Base-by-base conservation (phyloP, 2,329 filamentous ascomycete genomes). In the Alternaria sp. region DNA sequence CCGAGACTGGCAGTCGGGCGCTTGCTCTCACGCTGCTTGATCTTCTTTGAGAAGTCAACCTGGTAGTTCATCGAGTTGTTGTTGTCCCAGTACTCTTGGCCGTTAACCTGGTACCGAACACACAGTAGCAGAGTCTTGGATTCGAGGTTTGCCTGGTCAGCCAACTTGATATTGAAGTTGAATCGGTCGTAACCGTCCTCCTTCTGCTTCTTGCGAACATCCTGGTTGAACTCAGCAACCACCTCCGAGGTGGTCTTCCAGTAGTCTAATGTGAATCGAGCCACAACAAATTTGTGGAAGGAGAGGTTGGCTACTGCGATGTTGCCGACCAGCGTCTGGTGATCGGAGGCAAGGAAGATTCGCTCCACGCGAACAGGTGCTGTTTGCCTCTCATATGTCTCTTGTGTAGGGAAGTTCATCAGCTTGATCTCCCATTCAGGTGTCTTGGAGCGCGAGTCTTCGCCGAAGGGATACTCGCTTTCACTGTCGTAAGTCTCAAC, bases 221-320 rank as follows among this genome's bases (percentile, higher is more conserved):
- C 91, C 63, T 91, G 87, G 76, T 89, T 90, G 81, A 88, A 99
- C 71, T 97, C 93, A n/a, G 92, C 94, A 38, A 86, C 85, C 2
- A 98, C 91, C 76, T 99, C 95, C 0, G 95, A 99, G 0, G 94
- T 96, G 0, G 95, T 99, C 85, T 96, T 97, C 95, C 95, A 99
- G 81, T 96, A 95, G 78, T 99, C 95, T 47, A 97, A 86, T 0
- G 95, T 99, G 79, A 99, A 99, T 51, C 95, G 89, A 77, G 93
- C 94, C n/a, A 91, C 88, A 54, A 99, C 92, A 6, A 85, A 79
- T 81, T 99, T 99, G 54, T 94, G 87, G 81, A 96, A 99, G 0
- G 93, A 88, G 43, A 98, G 80, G 79, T 99, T 99, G 75, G 90
- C 89, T 22, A 96, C 94, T 7, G 89, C 91, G 53, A 97, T 86